Base-by-base conservation (phyloP, 192 early-diverging fungal genomes). In the Entomortierella beljakovae region DNA sequence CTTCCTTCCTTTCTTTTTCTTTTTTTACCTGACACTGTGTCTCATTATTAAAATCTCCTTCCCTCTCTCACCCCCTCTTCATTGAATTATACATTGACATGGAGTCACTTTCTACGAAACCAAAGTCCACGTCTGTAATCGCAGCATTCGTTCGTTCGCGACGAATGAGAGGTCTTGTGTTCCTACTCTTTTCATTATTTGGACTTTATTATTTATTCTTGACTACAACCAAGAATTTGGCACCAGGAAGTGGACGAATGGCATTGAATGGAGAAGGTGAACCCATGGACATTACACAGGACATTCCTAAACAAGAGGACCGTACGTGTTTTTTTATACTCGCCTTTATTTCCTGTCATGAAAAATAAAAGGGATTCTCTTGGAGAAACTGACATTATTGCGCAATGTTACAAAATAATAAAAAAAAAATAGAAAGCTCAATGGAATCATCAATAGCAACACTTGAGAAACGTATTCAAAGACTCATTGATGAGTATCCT, bases 101-200 rank as follows among this genome's bases (percentile, higher is more conserved):
- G 71, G 71, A 74, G 2, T 18, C 37, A 5, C 51, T 74, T 11
- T 74, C 71, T 2, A 79, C 75, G 22, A 70, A 70, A 25, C 75
- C 67, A 38, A 63, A 60, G 32, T 38, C 61, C 10, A 50, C 15
- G 2, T 46, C 56, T 3, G 33, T 70, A 23, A 16, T 79, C 51
- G n/a, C 68, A 28, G 61, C 65, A 11, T 38, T 60, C 37, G 9
- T 70, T 13, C 75, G 62, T 1, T 79, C 75, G 16, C 61, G 61
- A 16, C 67, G 75, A 29, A 70, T 79, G 16, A 61, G 75, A 11
- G 75, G 55, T 1, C 54, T 70, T 0, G 5, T 60, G 2, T 48
- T 74, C 3, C 15, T 74, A 26, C 33, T 79, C 1, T 16, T n/a
- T 18, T 26, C 49, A 0, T 7, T 79, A 33, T 53, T 63, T 1